These are phyloP conservation scores for Euphorbia tirucalli DNA, from an alignment of 345 rosid genomes.

Conservation along the genomic window DNA sequence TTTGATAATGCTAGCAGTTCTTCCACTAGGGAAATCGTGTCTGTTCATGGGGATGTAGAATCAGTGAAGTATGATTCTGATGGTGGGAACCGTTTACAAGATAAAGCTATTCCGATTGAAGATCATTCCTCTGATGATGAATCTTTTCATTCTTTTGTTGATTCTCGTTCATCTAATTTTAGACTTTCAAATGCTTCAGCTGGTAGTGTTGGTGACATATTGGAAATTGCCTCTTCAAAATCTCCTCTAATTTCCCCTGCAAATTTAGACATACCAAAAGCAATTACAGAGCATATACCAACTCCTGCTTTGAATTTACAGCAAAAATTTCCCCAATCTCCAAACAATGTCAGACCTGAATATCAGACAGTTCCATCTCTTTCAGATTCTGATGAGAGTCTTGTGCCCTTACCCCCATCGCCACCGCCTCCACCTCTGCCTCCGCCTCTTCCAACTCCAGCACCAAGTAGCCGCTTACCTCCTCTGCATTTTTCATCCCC, in stretches of 20 bases:
- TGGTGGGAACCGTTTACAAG: constrained; percentile 33
- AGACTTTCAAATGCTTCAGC: constrained; percentile 66
- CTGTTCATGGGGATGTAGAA: constrained; percentile 47
- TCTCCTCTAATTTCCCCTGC: too few species aligned
- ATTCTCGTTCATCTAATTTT: constrained; percentile 45
- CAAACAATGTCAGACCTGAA: neutral
- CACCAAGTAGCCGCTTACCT: constrained; percentile 10
- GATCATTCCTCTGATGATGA: constrained; percentile 65
- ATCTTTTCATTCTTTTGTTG: constrained; percentile 77
- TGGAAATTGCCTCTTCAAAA: too few species aligned
- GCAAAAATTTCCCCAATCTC: constrained; percentile 5
- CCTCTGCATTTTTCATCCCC: constrained; percentile 17
- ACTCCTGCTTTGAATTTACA: neutral
- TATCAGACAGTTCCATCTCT: constrained; percentile 6
- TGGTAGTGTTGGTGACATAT: constrained; percentile 36
- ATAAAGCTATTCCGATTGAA: constrained; percentile 36
- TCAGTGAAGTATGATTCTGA: constrained; percentile 40
- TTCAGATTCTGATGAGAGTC: constrained; percentile 17
- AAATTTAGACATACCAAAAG: constrained; percentile 14
- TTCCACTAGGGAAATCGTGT: constrained; percentile 67
- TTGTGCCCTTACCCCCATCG: constrained; percentile 19
- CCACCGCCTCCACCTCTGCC: constrained; percentile 47
- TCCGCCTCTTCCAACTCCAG: constrained; percentile 34
- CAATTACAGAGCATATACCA: neutral
- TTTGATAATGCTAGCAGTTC: constrained; percentile 52